Base-by-base conservation (phyloP, 2,329 filamentous ascomycete species). In the Chalaropsis thielavioides region DNA sequence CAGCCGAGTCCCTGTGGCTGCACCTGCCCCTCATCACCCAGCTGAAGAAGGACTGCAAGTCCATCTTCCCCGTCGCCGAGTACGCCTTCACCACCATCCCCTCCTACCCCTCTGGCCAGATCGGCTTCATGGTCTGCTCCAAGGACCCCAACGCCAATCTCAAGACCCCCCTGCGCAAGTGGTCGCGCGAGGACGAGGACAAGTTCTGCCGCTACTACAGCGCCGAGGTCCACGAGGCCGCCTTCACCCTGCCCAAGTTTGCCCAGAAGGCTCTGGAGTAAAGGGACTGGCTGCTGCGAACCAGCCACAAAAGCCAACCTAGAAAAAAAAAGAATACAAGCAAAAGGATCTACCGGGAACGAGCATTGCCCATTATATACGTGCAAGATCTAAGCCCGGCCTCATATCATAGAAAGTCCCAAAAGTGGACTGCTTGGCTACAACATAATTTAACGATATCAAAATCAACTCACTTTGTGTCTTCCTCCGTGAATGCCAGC, bases 1-100 rank as follows among this genome's bases (percentile, higher is more conserved):
- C 72, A 97, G 94, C 92, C 72, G 94, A 99, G 83, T 99, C 96
- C 86, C 92, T 95, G 80, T 99, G 94, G 94, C 88, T 99, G 68
- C 94, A 99, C 81, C 84, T 99, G 72, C 83, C 87, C 68, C 85
- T 99, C 72, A 99, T 99, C 79, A 85, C 86, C 75, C 84, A 92
- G 80, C 88, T 99, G 73, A 96, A 96, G 85, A 92, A 96, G 83
- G 84, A 91, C 74, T 96, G 92, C 88, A 88, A 88, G 77, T 88
- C 94, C 77, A 89, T 99, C 77, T 99, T 99, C 87, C 92, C 94
- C 69, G 89, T 90, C 69, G 94, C 89, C 76, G 94, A 99, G 80
- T 99, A 97, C 80, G 94, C 89, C 72, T 99, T 96, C 84, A 97
- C 92, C 73, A 97, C 92, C 72, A 99, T 99, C 77, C 94, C 94